Evolutionary conservation across 495 filamentous ascomycete genomes (phyloP).

Genomic region (Neurospora sp.): DNA sequence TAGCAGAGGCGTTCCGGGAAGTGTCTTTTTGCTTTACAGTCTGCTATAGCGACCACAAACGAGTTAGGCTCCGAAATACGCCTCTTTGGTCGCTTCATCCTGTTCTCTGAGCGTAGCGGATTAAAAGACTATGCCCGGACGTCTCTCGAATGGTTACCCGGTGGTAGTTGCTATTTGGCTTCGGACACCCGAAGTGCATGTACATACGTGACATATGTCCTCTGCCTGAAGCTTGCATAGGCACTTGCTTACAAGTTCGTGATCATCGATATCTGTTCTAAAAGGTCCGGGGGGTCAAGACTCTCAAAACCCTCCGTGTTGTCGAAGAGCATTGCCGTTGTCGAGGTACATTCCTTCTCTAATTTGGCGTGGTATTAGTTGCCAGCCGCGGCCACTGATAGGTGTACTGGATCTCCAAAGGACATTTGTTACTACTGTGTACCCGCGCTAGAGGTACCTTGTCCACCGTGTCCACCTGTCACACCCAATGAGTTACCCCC

Average conservation of each 20-base stretch:
- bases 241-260: neutral
- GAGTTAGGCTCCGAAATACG: neutral
- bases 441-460: neutral
- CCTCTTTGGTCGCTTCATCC: neutral
- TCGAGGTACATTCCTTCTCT: neutral
- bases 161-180: neutral
- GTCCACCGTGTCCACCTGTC: neutral
- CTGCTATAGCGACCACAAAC: neutral
- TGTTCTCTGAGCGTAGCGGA: neutral
- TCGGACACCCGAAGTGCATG: neutral
- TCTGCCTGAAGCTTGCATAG: neutral
- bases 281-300: neutral
- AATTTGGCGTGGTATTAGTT: neutral
- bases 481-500: neutral
- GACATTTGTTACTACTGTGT: neutral
- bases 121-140: neutral
- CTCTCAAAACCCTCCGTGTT: neutral
- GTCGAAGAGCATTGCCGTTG: neutral
- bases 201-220: neutral
- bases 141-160: neutral
- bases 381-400: neutral
- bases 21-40: neutral
- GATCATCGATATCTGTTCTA: neutral
- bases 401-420: neutral
- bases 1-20: conserved; percentile 15